Evolutionary conservation across 495 filamentous ascomycete species (phyloP).

Genomic region (Penicillium nucicola): DNA sequence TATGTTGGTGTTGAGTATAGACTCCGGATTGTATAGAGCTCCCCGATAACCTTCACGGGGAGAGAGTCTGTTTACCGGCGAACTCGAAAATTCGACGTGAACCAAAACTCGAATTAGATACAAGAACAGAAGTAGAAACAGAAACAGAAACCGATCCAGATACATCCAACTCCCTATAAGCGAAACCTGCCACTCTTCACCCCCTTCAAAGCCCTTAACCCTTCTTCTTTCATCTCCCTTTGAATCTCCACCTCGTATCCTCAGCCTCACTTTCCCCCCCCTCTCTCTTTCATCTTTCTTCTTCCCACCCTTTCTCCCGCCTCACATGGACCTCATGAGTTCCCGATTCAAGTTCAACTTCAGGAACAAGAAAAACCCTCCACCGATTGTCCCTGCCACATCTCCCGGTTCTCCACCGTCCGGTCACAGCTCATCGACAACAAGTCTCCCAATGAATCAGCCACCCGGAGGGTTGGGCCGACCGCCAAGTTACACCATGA

Average conservation of each 20-base stretch:
- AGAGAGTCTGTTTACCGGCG: too few relatives aligned
- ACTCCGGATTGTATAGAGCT: too few relatives aligned
- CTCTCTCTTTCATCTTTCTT: slow-evolving; percentile 6
- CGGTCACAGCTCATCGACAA: slow-evolving; percentile 45
- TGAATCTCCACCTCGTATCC: slow-evolving; percentile 12
- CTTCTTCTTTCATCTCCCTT: slow-evolving; percentile 7
- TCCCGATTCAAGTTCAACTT: slow-evolving; percentile 49
- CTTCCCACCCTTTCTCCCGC: slow-evolving; percentile 16
- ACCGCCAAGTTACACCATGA: slow-evolving; percentile 70
- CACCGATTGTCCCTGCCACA: slow-evolving; percentile 32
- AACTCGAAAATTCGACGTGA: too few relatives aligned
- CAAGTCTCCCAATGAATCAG: slow-evolving; percentile 53
- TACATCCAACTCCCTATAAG: too few relatives aligned
- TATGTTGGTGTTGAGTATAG: too few relatives aligned
- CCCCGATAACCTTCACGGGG: too few relatives aligned
- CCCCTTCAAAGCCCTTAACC: too few relatives aligned
- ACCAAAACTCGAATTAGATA: too few relatives aligned
- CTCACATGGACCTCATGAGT: slow-evolving; percentile 49
- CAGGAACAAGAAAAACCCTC: slow-evolving; percentile 37
- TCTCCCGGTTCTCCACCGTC: slow-evolving; percentile 37
- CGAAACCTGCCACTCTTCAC: too few relatives aligned
- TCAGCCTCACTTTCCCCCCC: slow-evolving; percentile 13
- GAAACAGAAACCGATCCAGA: too few relatives aligned
- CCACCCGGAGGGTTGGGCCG: slow-evolving; percentile 40
- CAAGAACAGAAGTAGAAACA: too few relatives aligned